Evolutionary conservation across 306 rosid genomes (phyloP).

Genomic region (Glycyrrhiza uralensis): DNA sequence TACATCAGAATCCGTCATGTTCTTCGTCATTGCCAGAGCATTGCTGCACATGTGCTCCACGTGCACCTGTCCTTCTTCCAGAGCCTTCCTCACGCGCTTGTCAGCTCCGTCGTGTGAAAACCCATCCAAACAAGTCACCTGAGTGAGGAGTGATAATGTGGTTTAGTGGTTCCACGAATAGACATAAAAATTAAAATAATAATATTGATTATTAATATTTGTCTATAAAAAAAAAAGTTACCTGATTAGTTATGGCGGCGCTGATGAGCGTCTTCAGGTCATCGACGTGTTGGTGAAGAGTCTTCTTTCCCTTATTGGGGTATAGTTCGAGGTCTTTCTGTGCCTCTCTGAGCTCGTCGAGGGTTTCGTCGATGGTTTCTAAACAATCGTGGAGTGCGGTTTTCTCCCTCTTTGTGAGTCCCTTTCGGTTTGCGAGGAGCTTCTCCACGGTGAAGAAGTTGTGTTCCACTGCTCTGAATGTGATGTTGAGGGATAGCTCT

Average conservation of each 20-base stretch:
- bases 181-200: too few species aligned
- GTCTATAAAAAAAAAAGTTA: constrained; percentile 39
- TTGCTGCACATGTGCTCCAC: constrained; percentile 76
- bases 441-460: constrained; percentile 47
- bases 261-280: constrained; percentile 72
- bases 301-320: constrained; percentile 49
- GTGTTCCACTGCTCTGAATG: constrained; percentile 42
- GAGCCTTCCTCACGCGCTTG: constrained; percentile 36
- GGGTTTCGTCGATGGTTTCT: constrained; percentile 59
- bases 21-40: constrained; percentile 71
- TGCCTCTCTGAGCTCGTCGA: constrained; percentile 54
- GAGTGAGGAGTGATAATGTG: too few species aligned
- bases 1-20: constrained; percentile 69
- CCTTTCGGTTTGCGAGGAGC: background rate
- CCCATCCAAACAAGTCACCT: constrained; percentile 80
- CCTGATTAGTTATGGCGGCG: constrained; percentile 82
- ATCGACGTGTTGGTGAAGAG: constrained; percentile 53
- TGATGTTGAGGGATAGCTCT: constrained; percentile 39
- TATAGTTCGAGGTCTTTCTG: constrained; percentile 37
- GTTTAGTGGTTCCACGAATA: too few species aligned
- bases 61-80: constrained; percentile 45
- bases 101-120: constrained; percentile 65
- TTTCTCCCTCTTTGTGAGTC: constrained; percentile 51
- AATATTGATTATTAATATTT: too few species aligned
- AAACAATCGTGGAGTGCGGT: constrained; percentile 68